A percentile compares a stretch with the other conserved stretches of the same genome.
Evolutionary conservation across 2,329 filamentous ascomycete species (phyloP).

Genomic region (Atkinsonella texensis): DNA sequence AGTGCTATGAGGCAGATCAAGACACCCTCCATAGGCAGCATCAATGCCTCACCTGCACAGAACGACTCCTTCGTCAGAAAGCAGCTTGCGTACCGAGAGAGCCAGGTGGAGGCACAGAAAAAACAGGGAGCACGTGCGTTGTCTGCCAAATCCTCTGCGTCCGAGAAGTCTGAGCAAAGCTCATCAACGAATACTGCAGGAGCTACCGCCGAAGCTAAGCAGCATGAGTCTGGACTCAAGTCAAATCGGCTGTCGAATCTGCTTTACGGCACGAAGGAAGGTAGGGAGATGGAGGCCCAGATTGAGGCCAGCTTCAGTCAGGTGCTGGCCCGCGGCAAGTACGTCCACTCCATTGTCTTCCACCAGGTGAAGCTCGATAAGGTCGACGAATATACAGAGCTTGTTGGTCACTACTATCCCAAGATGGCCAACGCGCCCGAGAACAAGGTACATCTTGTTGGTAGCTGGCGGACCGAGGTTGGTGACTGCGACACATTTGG

Average conservation of each 20-base stretch:
- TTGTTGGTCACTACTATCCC: slow-evolving; percentile 88
- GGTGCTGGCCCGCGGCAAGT: slow-evolving; percentile 89
- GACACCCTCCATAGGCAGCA: slow-evolving; percentile 74
- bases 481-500: slow-evolving; percentile 95
- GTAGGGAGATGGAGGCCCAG: slow-evolving; percentile 84
- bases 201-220: slow-evolving; percentile 41
- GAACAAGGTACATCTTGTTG: slow-evolving; percentile 92
- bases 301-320: slow-evolving; percentile 95
- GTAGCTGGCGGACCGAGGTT: slow-evolving; percentile 96
- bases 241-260: slow-evolving; percentile 68
- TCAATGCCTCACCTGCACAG: slow-evolving; percentile 52
- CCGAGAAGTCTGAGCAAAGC: slow-evolving; percentile 26
- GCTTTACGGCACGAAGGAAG: slow-evolving; percentile 95
- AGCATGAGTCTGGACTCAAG: slow-evolving; percentile 50
- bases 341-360: slow-evolving; percentile 94
- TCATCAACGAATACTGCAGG: slow-evolving; percentile 25
- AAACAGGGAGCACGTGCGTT: slow-evolving; percentile 76
- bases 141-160: slow-evolving; percentile 27
- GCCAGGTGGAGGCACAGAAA: slow-evolving; percentile 64
- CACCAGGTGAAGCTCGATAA: slow-evolving; percentile 93
- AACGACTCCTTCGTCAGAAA: slow-evolving; percentile 68
- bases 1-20: slow-evolving; percentile 32
- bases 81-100: slow-evolving; percentile 78
- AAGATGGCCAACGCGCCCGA: slow-evolving; percentile 71
- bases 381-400: slow-evolving; percentile 84